These are phyloP conservation scores for Nakazawaea ishiwadae DNA, from an alignment of 805 yeast species.

Conservation along the genomic window DNA sequence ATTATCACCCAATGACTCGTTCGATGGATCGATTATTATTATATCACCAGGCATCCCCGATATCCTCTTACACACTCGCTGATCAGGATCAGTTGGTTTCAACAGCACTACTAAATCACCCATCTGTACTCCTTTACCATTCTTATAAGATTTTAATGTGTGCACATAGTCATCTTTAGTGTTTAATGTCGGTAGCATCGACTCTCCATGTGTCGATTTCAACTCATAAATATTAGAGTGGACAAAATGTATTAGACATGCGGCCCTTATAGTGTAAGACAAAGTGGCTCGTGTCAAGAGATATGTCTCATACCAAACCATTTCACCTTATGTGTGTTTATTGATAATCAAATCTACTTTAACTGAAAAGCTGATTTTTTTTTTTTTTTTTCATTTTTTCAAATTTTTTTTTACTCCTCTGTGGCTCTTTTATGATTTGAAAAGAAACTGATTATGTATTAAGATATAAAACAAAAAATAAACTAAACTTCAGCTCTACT, in stretches of 20 bases:
- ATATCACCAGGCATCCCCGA: conserved; percentile 96
- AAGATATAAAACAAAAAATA: too few species aligned
- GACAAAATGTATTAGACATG: conserved; percentile 62
- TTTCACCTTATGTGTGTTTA: too few species aligned
- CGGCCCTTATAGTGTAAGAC: conserved; percentile 54
- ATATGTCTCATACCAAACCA: too few species aligned
- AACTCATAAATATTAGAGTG: conserved; percentile 67
- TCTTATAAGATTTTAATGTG: conserved; percentile 56
- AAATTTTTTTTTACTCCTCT: too few species aligned
- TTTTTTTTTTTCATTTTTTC: too few species aligned
- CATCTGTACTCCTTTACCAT: conserved; percentile 60
- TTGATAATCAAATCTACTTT: too few species aligned
- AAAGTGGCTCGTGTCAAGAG: conserved; percentile 20
- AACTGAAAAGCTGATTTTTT: too few species aligned
- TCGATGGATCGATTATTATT: conserved; percentile 75
- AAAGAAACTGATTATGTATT: too few species aligned
- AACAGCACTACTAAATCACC: conserved; percentile 88
- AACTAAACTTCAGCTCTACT: not conserved
- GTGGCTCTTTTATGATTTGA: too few species aligned
- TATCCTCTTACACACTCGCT: conserved; percentile 86
- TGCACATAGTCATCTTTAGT: conserved; percentile 75
- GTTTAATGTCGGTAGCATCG: conserved; percentile 89
- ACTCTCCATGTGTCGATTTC: conserved; percentile 84
- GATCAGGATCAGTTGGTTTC: conserved; percentile 85
- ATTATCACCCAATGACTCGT: conserved; percentile 36